phyloP scores from a whole-genome alignment of 140 eudicot genomes.

The Eryngium alpinum region DNA sequence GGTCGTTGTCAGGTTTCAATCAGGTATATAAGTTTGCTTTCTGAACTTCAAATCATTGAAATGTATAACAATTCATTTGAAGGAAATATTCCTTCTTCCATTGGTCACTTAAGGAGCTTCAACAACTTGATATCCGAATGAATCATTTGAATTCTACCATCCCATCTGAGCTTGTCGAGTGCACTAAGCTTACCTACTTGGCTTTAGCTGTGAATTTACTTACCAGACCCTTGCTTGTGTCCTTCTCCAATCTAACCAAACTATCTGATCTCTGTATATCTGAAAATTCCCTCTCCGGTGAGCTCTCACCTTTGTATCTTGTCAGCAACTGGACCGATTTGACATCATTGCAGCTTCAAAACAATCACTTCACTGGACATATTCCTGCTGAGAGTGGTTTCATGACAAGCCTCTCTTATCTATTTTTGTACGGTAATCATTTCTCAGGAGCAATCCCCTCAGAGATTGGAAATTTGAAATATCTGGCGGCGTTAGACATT shows the following conservation, averaged over 20 bases:
- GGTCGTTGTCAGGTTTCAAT: constrained; percentile 47
- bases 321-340: constrained; percentile 50
- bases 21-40: constrained; percentile 31
- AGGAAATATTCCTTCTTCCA: constrained; percentile 56
- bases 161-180: constrained; percentile 56
- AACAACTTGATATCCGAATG: constrained; percentile 35
- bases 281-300: constrained; percentile 52
- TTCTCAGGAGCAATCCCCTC: too few relatives aligned
- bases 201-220: constrained; percentile 51
- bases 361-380: constrained; percentile 28
- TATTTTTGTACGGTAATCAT: too few relatives aligned
- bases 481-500: too few relatives aligned
- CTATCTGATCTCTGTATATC: constrained; percentile 45
- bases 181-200: constrained; percentile 48
- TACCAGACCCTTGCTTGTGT: constrained; percentile 44
- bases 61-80: constrained; percentile 37
- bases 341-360: constrained; percentile 51
- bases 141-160: constrained; percentile 47
- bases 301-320: constrained; percentile 39
- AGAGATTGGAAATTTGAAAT: too few relatives aligned
- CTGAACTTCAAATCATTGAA: constrained; percentile 41
- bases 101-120: constrained; percentile 53
- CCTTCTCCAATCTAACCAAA: constrained; percentile 47
- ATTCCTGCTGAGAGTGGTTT: too few relatives aligned
- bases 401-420: too few relatives aligned